Percentiles rank a stretch among this genome's conserved stretches.
phyloP scores from a whole-genome alignment of 78 protist species.

The Carpediemonas membranifera region DNA sequence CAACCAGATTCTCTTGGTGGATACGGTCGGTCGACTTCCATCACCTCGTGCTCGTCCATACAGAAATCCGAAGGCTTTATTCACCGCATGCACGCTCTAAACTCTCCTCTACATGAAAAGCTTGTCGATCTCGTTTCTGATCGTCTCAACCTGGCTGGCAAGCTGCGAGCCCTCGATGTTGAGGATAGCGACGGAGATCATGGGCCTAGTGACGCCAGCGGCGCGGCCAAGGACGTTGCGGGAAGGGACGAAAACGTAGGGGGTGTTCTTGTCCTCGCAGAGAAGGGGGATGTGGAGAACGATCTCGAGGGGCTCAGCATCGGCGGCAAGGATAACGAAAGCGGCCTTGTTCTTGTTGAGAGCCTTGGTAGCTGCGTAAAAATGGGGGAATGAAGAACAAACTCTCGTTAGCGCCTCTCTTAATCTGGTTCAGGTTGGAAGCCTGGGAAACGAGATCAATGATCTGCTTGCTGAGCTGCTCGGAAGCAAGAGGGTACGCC shows the following conservation, averaged over 20 bases:
- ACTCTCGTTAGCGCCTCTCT: slow-evolving; percentile 86
- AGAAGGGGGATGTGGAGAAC: slow-evolving; percentile 93
- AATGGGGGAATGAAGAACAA: background rate
- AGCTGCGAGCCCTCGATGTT: no score
- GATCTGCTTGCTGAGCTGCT: slow-evolving; percentile 56
- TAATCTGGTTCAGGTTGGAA: slow-evolving; percentile 69
- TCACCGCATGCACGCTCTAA: no score
- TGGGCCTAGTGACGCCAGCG: slow-evolving; percentile 79
- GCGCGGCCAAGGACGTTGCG: slow-evolving; percentile 85
- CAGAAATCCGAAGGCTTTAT: no score
- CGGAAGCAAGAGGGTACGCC: slow-evolving; percentile 87
- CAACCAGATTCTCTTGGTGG: no score
- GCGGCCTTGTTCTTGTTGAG: slow-evolving; percentile 86
- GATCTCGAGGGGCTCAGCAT: slow-evolving; percentile 94
- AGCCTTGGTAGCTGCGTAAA: slow-evolving; percentile 84
- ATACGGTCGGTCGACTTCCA: no score
- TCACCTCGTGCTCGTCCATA: no score
- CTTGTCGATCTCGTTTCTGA: no score
- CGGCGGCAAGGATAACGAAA: slow-evolving; percentile 91
- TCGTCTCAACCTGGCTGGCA: no score
- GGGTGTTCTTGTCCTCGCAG: slow-evolving; percentile 97
- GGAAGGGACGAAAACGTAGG: slow-evolving; percentile 88
- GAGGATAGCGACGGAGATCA: slow-evolving; percentile 73
- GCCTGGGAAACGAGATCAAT: slow-evolving; percentile 84
- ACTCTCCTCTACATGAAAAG: no score